Conservation (phyloP, 1,284 basidiomycete species). For the Trichosporon asahii region DNA sequence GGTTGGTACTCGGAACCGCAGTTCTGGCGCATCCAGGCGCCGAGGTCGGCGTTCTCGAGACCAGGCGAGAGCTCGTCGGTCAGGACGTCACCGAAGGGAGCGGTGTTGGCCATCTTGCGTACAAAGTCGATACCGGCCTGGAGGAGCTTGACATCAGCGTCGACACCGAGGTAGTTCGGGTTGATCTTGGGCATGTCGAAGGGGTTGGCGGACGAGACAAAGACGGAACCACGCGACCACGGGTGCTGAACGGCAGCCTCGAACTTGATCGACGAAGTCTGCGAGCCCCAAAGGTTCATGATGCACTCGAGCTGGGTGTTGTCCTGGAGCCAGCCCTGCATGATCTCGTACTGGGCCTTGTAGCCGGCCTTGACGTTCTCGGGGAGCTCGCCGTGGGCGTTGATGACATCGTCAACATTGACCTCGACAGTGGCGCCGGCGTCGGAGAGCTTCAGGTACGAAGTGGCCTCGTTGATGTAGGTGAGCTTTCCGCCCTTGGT, state of each 20-base stretch:
- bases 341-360: constrained; percentile 39
- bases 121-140: constrained; percentile 25
- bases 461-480: constrained; percentile 51
- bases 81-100: constrained; percentile 36
- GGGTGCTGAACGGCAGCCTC: constrained; percentile 50
- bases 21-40: constrained; percentile 33
- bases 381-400: constrained; percentile 39
- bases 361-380: constrained; percentile 41
- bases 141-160: constrained; percentile 39
- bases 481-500: constrained; percentile 43
- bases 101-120: constrained; percentile 20
- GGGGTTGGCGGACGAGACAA: constrained; percentile 58
- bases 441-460: constrained; percentile 31
- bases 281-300: constrained; percentile 40
- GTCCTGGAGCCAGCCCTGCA: constrained; percentile 35
- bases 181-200: constrained; percentile 62
- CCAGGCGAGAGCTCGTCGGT: constrained; percentile 34
- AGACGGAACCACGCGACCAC: constrained; percentile 51
- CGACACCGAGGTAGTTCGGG: constrained; percentile 57
- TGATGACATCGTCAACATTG: constrained; percentile 64
- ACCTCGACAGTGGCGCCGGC: constrained; percentile 62
- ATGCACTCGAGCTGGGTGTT: constrained; percentile 49
- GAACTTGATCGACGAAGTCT: constrained; percentile 22
- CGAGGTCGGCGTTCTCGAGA: not conserved
- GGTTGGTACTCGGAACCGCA: constrained; percentile 58